Evolutionary conservation across 805 yeast genomes (phyloP).

Genomic region (Starmera caribaea): DNA sequence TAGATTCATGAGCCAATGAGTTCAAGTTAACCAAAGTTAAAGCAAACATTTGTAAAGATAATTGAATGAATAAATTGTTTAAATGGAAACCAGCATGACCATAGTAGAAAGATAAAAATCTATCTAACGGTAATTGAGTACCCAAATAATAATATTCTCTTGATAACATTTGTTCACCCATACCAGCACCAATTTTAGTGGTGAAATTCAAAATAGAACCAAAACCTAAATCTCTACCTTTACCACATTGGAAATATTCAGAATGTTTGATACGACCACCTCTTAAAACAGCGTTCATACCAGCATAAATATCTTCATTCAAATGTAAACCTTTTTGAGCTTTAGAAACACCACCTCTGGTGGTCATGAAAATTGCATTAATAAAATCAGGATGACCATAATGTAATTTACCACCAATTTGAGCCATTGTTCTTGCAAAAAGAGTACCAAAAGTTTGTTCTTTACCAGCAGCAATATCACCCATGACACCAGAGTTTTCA

Average conservation of each 20-base stretch:
- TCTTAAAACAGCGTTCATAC: slow-evolving; percentile 73
- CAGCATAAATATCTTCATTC: slow-evolving; percentile 85
- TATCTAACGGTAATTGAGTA: slow-evolving; percentile 70
- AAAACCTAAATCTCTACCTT: slow-evolving; percentile 84
- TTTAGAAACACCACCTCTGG: slow-evolving; percentile 83
- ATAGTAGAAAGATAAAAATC: slow-evolving; percentile 75
- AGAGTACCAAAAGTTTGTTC: slow-evolving; percentile 85
- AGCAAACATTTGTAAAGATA: slow-evolving; percentile 66
- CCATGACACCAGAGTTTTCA: slow-evolving; percentile 75
- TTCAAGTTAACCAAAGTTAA: slow-evolving; percentile 62
- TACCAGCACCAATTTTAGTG: slow-evolving; percentile 85
- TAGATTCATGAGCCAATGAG: slow-evolving; percentile 63
- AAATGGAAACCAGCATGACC: slow-evolving; percentile 86
- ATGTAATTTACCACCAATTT: slow-evolving; percentile 78
- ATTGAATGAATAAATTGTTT: slow-evolving; percentile 68
- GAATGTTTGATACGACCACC: slow-evolving; percentile 86
- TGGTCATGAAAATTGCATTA: slow-evolving; percentile 66
- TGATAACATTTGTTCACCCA: slow-evolving; percentile 85
- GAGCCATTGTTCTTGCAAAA: slow-evolving; percentile 75
- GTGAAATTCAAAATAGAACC: slow-evolving; percentile 81
- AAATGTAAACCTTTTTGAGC: slow-evolving; percentile 81
- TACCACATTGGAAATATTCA: slow-evolving; percentile 85
- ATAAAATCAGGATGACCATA: slow-evolving; percentile 87
- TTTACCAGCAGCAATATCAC: slow-evolving; percentile 87
- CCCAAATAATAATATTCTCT: slow-evolving; percentile 78